Percentiles rank a stretch among this genome's conserved stretches.
These are phyloP conservation scores for Solanum chmielewskii DNA, from an alignment of 257 asterid genomes.

Conservation along the genomic window DNA sequence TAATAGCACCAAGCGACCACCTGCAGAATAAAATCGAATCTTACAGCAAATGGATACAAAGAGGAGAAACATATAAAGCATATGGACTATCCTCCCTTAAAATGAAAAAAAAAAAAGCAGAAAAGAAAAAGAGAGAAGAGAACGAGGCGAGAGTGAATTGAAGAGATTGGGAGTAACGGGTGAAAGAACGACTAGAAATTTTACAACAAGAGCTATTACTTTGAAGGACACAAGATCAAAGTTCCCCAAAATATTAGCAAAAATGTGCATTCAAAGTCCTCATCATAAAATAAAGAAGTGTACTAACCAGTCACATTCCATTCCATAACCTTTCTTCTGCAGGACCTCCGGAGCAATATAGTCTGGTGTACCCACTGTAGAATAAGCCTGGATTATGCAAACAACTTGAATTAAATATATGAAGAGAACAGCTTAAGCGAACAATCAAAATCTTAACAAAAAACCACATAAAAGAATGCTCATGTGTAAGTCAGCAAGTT, in stretches of 20 bases:
- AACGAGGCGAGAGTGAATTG: not conserved
- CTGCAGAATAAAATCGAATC: not conserved
- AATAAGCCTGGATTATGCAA: slow-evolving; percentile 9
- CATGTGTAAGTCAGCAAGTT: not conserved
- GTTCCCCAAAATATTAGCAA: not conserved
- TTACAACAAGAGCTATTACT: not conserved
- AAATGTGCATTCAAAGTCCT: not conserved
- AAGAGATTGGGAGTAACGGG: not conserved
- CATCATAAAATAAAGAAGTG: not conserved
- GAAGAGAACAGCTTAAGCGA: not conserved
- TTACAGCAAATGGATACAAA: not conserved
- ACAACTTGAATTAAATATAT: not conserved
- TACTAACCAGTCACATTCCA: slow-evolving; percentile 24
- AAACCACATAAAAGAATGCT: not conserved
- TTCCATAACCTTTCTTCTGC: slow-evolving; percentile 19
- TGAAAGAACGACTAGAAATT: not conserved
- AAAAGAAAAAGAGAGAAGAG: not conserved
- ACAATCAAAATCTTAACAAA: not conserved
- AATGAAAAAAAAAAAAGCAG: not conserved
- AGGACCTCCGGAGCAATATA: slow-evolving; percentile 21
- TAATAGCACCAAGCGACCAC: slow-evolving; percentile 45
- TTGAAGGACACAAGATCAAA: not conserved
- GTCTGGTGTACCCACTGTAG: slow-evolving; percentile 23
- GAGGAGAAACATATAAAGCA: not conserved
- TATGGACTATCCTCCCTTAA: not conserved